Percentiles rank a stretch among this genome's conserved stretches.
Conservation (phyloP, 768 basidiomycete genomes). For the Cantharellus cinnabarinus region DNA sequence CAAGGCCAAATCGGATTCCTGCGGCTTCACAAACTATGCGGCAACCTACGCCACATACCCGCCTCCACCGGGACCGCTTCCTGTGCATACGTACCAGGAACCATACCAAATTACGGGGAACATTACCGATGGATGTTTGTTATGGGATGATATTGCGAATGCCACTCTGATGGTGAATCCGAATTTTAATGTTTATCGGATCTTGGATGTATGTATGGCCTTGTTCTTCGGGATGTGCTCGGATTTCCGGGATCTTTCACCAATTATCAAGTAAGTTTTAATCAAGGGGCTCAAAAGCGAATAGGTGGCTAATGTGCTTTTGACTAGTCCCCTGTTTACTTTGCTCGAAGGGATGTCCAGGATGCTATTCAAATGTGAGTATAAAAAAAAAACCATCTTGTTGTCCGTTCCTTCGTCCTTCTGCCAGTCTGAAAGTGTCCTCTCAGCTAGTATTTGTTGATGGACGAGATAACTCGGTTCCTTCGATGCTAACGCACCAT, state of each 20-base stretch:
- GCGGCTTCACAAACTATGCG: constrained; percentile 43
- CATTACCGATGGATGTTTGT: constrained; percentile 29
- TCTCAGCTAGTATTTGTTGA: constrained; percentile 5
- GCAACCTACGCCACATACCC: constrained; percentile 46
- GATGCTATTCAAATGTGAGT: constrained; percentile 49
- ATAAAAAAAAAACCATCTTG: constrained; percentile 6
- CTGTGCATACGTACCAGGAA: constrained; percentile 23
- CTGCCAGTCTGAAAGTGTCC: neutral
- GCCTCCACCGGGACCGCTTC: constrained; percentile 35
- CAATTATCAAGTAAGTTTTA: constrained; percentile 29
- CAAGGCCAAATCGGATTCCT: constrained; percentile 29
- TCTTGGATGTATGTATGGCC: constrained; percentile 28
- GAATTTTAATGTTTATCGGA: constrained; percentile 57
- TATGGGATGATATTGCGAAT: constrained; percentile 46
- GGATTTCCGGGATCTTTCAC: constrained; percentile 45
- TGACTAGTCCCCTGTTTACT: constrained; percentile 35
- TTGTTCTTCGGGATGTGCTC: constrained; percentile 30
- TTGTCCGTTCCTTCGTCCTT: neutral
- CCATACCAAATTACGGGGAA: constrained; percentile 23
- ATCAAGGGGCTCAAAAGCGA: constrained; percentile 21
- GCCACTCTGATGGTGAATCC: constrained; percentile 45
- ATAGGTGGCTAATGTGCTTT: constrained; percentile 21
- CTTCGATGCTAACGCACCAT: constrained; percentile 44
- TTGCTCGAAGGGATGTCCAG: constrained; percentile 49
- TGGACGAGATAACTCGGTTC: constrained; percentile 35